Evolutionary conservation across 768 basidiomycete species (phyloP).

Genomic region (Trametes cingulata): DNA sequence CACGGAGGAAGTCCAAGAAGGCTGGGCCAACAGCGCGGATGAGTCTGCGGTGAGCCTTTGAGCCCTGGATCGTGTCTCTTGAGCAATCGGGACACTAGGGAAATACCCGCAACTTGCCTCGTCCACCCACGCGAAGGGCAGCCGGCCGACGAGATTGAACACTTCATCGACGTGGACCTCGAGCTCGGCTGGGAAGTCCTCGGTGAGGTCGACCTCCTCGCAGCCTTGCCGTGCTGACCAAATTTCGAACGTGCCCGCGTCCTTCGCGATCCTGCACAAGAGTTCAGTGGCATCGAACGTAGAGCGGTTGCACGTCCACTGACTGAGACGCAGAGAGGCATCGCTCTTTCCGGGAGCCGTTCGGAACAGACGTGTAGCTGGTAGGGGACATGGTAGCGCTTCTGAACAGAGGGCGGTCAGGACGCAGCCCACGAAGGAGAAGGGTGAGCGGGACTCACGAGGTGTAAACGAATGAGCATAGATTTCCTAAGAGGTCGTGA

Average conservation of each 20-base stretch:
- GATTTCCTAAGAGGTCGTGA: background rate
- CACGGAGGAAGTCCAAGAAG: conserved; percentile 36
- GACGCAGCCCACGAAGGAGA: no score
- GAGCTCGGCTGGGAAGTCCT: conserved; percentile 44
- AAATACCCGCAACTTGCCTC: conserved; percentile 32
- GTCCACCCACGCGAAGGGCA: conserved; percentile 47
- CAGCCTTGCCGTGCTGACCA: conserved; percentile 52
- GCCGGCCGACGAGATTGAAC: conserved; percentile 37
- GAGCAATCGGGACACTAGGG: background rate
- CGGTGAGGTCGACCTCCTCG: conserved; percentile 47
- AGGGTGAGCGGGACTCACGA: conserved; percentile 7
- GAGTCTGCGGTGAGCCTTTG: conserved; percentile 28
- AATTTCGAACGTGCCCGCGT: conserved; percentile 41
- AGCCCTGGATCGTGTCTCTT: background rate
- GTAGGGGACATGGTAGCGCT: conserved; percentile 2
- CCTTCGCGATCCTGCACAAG: conserved; percentile 13
- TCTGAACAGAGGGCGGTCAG: background rate
- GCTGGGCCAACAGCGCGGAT: conserved; percentile 26
- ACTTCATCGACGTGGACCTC: conserved; percentile 39
- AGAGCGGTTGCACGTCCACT: background rate
- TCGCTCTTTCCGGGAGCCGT: background rate
- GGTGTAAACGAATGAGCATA: conserved; percentile 7
- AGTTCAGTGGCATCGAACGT: background rate
- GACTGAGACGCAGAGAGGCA: conserved; percentile 6
- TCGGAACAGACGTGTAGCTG: background rate